Evolutionary conservation across 148 eudicot species (phyloP).

Genomic region (Rhododendron simsii): DNA sequence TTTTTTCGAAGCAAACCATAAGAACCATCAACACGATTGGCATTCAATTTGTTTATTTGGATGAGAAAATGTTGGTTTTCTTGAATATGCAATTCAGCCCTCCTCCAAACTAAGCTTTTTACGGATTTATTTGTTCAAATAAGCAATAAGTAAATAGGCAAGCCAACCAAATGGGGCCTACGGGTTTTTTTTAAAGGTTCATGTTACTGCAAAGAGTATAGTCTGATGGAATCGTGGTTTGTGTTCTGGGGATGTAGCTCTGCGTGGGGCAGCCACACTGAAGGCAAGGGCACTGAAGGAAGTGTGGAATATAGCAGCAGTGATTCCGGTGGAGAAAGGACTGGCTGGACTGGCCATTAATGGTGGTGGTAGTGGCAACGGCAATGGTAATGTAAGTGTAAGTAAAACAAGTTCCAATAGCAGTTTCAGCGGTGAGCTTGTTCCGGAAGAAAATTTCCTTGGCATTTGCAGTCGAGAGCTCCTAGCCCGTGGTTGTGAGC

Average conservation of each 20-base stretch:
- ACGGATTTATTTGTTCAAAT: not conserved
- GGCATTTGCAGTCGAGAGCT: conserved; percentile 72
- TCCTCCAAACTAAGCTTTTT: not conserved
- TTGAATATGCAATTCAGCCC: not conserved
- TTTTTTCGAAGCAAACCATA: not conserved
- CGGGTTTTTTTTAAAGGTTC: not conserved
- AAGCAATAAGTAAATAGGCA: not conserved
- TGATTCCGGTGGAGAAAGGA: conserved; percentile 77
- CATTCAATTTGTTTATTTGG: not conserved
- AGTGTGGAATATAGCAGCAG: conserved; percentile 89
- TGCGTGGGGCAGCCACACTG: conserved; percentile 87
- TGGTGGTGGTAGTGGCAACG: conserved; percentile 7
- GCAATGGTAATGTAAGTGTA: conserved; percentile 21
- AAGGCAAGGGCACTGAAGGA: conserved; percentile 94
- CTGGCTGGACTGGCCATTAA: conserved; percentile 27
- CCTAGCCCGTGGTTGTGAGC: conserved; percentile 76
- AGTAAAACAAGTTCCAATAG: conserved; percentile 56
- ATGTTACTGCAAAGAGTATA: not conserved
- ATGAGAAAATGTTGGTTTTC: not conserved
- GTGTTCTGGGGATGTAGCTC: conserved; percentile 37
- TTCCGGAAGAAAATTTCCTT: conserved; percentile 75
- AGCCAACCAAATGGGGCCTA: not conserved
- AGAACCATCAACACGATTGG: not conserved
- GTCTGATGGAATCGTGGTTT: not conserved
- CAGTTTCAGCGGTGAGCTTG: conserved; percentile 75